Evolutionary conservation across 1,284 basidiomycete genomes (phyloP), one percentile per base, ranked within the genome.

Genomic region (Microbotryum silenes-acaulis): DNA sequence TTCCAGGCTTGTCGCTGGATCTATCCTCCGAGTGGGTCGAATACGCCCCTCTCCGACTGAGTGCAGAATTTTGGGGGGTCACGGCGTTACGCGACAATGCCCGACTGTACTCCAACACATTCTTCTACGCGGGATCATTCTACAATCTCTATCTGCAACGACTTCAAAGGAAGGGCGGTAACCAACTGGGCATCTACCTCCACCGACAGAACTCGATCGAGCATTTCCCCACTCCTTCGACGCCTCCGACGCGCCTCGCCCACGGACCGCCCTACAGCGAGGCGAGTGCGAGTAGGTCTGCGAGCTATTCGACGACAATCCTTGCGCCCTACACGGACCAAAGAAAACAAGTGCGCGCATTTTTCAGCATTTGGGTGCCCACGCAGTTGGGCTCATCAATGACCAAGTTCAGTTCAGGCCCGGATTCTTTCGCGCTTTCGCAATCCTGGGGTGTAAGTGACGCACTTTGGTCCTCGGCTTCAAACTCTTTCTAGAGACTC

Each of bases 141-240:
- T 89, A 84, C 77, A 91, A 91, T 67, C 83, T 91, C 6, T 96
- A 94, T 72, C 85, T 93, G 45, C 91, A 94, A 73, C 82, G 90
- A 54, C 83, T 87, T 50, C 81, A 83, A 63, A 86, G 86, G 78
- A 87, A 85, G 70, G 80, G 79, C 61, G 78, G 78, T 44, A 82
- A 83, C 1, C 91, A 96, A 73, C 80, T 96, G 0, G 91, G 92
- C 2, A 84, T 96, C 54, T 97, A 96, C 71, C 80, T 97, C 3
- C 90, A 93, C 72, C 81, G 91, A 12, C 90, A 93, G 75, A 87
- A 84, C 42, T 83, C 79, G 62, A 80, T 86, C 49, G 88, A 88
- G 65, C 80, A 82, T 7, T 81, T 88, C 47, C 87, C 71, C 6
- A 18, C 31, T 12, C 54, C 59, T 20, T 56, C 59, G 8, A 74